Evolutionary conservation across 1,284 basidiomycete genomes (phyloP).

Genomic region (Pholiota adiposa): DNA sequence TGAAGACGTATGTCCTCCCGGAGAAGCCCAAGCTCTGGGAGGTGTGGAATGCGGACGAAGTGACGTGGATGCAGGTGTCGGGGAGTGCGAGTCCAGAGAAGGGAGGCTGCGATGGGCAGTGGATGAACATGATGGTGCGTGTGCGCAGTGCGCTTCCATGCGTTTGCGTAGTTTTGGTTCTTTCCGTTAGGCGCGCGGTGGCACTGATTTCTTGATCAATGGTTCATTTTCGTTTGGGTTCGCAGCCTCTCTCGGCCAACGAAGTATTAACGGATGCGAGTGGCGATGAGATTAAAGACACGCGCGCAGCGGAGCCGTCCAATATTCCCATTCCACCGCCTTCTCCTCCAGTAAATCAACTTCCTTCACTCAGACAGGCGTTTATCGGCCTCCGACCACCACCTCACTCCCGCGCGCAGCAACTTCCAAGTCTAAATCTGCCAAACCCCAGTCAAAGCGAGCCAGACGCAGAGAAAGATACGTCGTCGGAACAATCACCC

Average conservation of each 20-base stretch:
- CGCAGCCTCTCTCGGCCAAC: constrained; percentile 24
- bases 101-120: constrained; percentile 16
- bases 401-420: neutral
- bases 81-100: neutral
- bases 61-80: constrained; percentile 7
- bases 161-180: too few species aligned
- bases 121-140: constrained; percentile 36
- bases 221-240: too few species aligned
- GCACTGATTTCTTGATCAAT: constrained; percentile 1
- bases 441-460: neutral
- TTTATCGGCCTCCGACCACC: neutral
- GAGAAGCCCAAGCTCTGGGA: constrained; percentile 48
- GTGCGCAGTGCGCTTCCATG: neutral
- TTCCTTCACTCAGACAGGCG: neutral
- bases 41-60: constrained; percentile 32
- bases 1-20: constrained; percentile 17
- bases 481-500: neutral
- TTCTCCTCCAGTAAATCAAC: neutral
- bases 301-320: neutral
- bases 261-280: neutral
- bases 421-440: too few species aligned
- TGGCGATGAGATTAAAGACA: neutral
- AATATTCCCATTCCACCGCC: neutral
- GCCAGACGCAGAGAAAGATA: neutral
- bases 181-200: constrained; percentile 1